Conservation (phyloP, 208 protist species). For the Porcisia hertigi region DNA sequence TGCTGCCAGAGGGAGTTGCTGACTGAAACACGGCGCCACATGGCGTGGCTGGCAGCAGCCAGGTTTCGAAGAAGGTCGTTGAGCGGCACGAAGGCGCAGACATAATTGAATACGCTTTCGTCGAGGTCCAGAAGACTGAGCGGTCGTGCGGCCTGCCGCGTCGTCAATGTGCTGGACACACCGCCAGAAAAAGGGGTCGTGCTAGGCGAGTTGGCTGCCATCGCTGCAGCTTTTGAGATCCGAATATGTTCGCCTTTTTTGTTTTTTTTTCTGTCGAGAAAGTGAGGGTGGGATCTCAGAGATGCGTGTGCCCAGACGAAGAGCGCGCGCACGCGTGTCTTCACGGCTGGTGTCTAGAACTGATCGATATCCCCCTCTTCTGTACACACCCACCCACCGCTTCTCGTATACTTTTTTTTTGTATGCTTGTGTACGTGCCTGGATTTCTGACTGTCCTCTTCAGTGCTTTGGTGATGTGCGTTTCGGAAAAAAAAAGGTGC, state of each 20-base stretch:
- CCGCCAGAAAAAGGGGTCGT: no score
- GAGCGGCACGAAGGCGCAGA: conserved; percentile 31
- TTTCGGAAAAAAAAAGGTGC: background rate
- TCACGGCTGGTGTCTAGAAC: no score
- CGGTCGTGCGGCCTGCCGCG: background rate
- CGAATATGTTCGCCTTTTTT: background rate
- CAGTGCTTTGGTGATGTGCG: background rate
- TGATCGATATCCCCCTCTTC: no score
- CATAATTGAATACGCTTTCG: conserved; percentile 16
- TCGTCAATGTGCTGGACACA: background rate
- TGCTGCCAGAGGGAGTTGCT: conserved; percentile 28
- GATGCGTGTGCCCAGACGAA: background rate
- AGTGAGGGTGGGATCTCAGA: background rate
- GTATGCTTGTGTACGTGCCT: background rate
- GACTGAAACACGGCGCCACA: conserved; percentile 6
- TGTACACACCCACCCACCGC: background rate
- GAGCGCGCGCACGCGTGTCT: no score
- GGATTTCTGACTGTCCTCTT: background rate
- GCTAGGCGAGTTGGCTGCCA: background rate
- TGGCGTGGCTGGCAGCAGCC: conserved; percentile 5
- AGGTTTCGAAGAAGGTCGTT: conserved; percentile 19
- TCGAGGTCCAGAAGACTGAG: conserved; percentile 18
- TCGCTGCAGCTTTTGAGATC: background rate
- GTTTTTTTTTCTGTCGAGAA: background rate
- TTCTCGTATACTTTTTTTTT: background rate